Conservation (phyloP, 225 moss, liverwort and hornwort species). For the Bryoerythrophyllum caledonicum region DNA sequence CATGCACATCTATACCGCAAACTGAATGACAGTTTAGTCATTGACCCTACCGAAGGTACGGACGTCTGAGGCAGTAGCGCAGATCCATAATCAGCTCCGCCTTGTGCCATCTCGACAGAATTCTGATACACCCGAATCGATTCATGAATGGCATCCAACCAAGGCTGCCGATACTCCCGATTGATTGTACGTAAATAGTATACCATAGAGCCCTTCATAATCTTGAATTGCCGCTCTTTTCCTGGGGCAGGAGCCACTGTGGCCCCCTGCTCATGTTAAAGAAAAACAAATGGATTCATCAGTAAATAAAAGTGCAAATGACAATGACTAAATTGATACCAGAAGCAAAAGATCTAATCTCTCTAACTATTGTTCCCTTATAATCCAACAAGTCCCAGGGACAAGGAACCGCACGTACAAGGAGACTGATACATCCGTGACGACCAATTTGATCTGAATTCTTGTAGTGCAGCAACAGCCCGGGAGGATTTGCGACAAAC, state of each 20-base stretch:
- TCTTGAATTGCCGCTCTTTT: constrained; percentile 98
- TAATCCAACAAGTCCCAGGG: background rate
- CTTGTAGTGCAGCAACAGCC: constrained; percentile 93
- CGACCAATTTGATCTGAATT: constrained; percentile 96
- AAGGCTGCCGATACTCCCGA: constrained; percentile 92
- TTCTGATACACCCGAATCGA: constrained; percentile 83
- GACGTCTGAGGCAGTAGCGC: constrained; percentile 78
- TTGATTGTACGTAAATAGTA: constrained; percentile 85
- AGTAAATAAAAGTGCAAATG: background rate
- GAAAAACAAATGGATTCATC: constrained; percentile 8
- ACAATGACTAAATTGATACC: background rate
- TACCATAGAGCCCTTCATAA: constrained; percentile 87
- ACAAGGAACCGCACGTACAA: constrained; percentile 44
- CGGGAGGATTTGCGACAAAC: constrained; percentile 99
- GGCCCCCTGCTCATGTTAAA: constrained; percentile 68
- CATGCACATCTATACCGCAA: constrained; percentile 19
- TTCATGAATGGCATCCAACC: constrained; percentile 89
- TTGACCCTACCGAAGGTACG: constrained; percentile 74
- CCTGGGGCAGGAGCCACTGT: constrained; percentile 74
- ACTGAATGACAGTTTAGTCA: constrained; percentile 8
- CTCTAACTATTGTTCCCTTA: background rate
- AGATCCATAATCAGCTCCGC: constrained; percentile 71
- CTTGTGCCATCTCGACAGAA: constrained; percentile 81
- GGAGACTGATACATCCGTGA: constrained; percentile 86
- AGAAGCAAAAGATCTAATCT: background rate